Evolutionary conservation across 805 yeast species (phyloP).

Genomic region (Candida sakaeoensis): DNA sequence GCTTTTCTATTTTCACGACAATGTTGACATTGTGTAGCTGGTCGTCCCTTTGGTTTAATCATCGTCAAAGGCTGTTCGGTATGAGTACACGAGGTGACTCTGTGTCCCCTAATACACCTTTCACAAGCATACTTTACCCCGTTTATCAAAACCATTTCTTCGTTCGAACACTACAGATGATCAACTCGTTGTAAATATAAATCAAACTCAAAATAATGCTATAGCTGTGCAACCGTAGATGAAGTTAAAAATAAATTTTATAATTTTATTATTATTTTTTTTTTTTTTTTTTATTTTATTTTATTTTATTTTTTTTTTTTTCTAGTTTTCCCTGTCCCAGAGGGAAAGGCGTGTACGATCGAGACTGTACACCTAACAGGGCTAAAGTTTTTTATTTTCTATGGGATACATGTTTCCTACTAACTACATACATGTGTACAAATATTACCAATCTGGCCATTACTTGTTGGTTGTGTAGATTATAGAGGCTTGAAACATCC

Average conservation of each 20-base stretch:
- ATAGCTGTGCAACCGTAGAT: constrained; percentile 2
- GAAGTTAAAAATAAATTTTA: neutral
- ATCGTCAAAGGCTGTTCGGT: constrained; percentile 84
- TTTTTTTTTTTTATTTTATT: neutral
- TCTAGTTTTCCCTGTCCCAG: neutral
- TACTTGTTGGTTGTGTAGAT: no score
- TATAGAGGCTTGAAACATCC: no score
- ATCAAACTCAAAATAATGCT: neutral
- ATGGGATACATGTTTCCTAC: no score
- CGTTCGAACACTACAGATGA: neutral
- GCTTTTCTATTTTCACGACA: constrained; percentile 72
- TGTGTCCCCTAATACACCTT: constrained; percentile 91
- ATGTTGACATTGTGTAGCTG: constrained; percentile 85
- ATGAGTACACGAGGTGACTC: constrained; percentile 92
- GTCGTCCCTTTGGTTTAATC: constrained; percentile 97
- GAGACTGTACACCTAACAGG: neutral
- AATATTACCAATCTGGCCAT: no score
- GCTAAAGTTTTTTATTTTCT: no score
- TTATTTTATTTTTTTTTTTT: neutral
- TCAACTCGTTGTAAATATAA: neutral
- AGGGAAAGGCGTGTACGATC: neutral
- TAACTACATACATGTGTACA: no score
- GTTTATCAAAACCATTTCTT: constrained; percentile 81
- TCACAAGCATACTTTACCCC: constrained; percentile 97
- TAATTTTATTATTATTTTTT: neutral